Conservation (phyloP, 164 flowering plant species). For the Berberis thunbergii region DNA sequence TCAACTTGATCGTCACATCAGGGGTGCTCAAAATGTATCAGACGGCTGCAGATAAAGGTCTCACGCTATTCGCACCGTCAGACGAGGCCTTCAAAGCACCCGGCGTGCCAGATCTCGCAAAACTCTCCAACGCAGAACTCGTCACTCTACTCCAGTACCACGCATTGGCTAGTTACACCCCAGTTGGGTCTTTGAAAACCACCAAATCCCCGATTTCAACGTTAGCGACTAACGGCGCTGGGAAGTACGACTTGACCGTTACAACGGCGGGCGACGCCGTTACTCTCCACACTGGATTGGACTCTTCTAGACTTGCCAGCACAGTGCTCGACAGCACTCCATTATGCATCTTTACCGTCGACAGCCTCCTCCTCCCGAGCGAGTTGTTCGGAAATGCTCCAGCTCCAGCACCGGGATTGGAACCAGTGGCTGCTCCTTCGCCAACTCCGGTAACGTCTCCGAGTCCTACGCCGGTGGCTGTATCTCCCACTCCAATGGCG, state of each 20-base stretch:
- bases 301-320: constrained; percentile 50
- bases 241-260: constrained; percentile 46
- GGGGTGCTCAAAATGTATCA: constrained; percentile 65
- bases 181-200: constrained; percentile 57
- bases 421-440: constrained; percentile 22
- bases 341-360: constrained; percentile 60
- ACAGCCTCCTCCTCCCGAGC: constrained; percentile 53
- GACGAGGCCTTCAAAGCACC: constrained; percentile 73
- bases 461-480: constrained; percentile 20
- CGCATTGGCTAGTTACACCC: constrained; percentile 45
- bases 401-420: constrained; percentile 58
- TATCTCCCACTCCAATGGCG: constrained; percentile 25
- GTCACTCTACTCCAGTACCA: constrained; percentile 67
- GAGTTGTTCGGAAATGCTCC: constrained; percentile 70
- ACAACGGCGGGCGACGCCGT: constrained; percentile 62
- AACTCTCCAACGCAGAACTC: constrained; percentile 53
- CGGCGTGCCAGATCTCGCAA: constrained; percentile 57
- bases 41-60: constrained; percentile 46
- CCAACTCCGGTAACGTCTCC: constrained; percentile 32
- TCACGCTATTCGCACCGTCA: constrained; percentile 77
- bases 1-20: constrained; percentile 29
- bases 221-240: constrained; percentile 65
- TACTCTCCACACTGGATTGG: constrained; percentile 64
- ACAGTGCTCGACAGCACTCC: constrained; percentile 68
- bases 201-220: constrained; percentile 40